Conservation (phyloP, 1,284 basidiomycete species). For the Afroboletus lepidellus region DNA sequence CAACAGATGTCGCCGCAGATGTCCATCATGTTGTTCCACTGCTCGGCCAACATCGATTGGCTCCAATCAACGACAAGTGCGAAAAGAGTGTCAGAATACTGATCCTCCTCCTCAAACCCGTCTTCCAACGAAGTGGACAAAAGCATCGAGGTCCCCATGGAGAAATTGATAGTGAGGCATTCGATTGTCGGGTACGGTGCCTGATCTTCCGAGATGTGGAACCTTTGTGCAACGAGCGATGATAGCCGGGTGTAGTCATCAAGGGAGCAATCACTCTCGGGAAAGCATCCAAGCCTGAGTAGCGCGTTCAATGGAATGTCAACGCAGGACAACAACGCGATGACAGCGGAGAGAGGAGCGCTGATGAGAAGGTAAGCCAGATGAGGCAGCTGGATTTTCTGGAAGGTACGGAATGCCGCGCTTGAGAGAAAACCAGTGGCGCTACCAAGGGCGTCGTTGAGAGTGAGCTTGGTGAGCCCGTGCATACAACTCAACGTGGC, state of each 20-base stretch:
- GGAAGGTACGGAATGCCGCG: background rate
- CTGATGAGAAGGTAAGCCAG: background rate
- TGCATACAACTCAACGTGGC: background rate
- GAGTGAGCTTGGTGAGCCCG: background rate
- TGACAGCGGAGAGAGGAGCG: background rate
- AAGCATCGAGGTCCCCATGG: background rate
- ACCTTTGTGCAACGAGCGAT: background rate
- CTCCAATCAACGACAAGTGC: background rate
- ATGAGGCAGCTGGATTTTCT: background rate
- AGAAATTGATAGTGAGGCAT: background rate
- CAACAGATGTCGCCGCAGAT: background rate
- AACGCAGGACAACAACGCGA: background rate
- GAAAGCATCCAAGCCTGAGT: background rate
- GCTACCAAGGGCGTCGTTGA: background rate
- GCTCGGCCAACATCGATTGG: background rate
- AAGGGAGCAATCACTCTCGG: too few relatives aligned
- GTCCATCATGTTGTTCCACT: too few relatives aligned
- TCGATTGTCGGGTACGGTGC: background rate
- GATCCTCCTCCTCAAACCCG: background rate
- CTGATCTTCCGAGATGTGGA: background rate
- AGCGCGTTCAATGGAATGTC: background rate
- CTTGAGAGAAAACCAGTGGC: background rate
- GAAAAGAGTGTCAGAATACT: background rate
- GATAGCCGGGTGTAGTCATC: background rate
- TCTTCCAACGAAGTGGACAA: background rate